phyloP scores from a whole-genome alignment of 2,329 filamentous ascomycete genomes.

The Cyphellophora europaea region DNA sequence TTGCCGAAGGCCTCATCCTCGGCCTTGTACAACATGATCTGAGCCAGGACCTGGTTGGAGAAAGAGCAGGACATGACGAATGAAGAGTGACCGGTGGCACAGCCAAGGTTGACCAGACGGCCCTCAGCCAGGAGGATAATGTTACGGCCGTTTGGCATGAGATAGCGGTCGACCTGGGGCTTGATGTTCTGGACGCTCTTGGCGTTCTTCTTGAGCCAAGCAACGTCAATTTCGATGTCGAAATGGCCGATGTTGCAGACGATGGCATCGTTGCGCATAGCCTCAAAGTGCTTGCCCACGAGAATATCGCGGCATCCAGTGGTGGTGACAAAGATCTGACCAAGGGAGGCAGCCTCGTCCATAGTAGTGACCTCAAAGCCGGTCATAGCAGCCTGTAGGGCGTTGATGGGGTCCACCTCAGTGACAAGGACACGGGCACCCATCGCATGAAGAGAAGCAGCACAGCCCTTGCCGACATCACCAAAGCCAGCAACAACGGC shows the following conservation, averaged over 20 bases:
- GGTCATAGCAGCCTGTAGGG: constrained; percentile 94
- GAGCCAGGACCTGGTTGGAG: constrained; percentile 99
- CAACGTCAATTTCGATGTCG: constrained; percentile 99
- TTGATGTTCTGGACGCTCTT: constrained; percentile 96
- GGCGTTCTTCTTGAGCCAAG: constrained; percentile 97
- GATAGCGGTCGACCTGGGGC: constrained; percentile 97
- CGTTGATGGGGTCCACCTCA: constrained; percentile 98
- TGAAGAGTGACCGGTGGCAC: constrained; percentile 96
- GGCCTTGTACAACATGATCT: constrained; percentile 97
- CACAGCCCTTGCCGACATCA: constrained; percentile 98
- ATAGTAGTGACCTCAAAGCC: constrained; percentile 96
- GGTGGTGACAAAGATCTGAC: constrained; percentile 99
- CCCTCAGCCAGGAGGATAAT: constrained; percentile 98
- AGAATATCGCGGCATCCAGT: constrained; percentile 99
- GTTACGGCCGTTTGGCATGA: constrained; percentile 86
- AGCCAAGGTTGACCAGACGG: constrained; percentile 98
- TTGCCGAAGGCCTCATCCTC: constrained; percentile 75
- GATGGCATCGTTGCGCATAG: constrained; percentile 94
- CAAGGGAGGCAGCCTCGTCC: constrained; percentile 81
- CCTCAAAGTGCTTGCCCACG: constrained; percentile 82
- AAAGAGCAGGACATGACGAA: constrained; percentile 99
- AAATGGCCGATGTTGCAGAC: constrained; percentile 99
- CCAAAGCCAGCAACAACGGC: constrained; percentile 95
- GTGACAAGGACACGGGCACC: constrained; percentile 94
- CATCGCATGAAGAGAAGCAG: constrained; percentile 91